Base-by-base conservation (phyloP, 164 flowering plant species). In the Chimonanthus salicifolius region DNA sequence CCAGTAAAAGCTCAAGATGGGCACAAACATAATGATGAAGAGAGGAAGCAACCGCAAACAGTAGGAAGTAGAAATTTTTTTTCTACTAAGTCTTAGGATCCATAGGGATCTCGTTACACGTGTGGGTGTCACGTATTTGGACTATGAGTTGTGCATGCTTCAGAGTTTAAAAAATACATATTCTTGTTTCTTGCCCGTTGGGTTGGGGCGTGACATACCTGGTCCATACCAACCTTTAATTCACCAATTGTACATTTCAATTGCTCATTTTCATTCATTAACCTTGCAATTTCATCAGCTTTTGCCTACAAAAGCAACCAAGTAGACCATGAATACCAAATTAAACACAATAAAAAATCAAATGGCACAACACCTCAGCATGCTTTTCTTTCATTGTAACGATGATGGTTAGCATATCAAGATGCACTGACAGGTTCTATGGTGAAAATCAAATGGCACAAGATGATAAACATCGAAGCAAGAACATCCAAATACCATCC, bases 191-290 rank as follows among this genome's bases (percentile, higher is more conserved):
- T 20, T 20, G 21, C 21, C 21, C 21, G 21, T 20, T 20, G 21
- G 21, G 21, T 20, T 0, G 21, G 21, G 21, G 21, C 21, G 21
- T 20, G 21, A 20, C 21, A 20, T 20, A 20, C 21, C 15, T 13
- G 58, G 50, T 71, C 47, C 77, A 77, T 66, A 76, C 81, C 79
- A 73, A 94, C 98, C 93, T 87, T 90, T 78, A 90, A 73, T 73
- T 90, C 93, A 74, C 91, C 94, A 77, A 87, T 84, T 5, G 81
- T 79, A 71, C 80, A 70, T 85, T 92, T 92, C 51, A 94, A 82
- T 62, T 86, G 92, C 83, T 94, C 98, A 84, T 94, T 96, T 82
- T 94, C 99, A 84, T 87, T 89, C 98, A 94, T 89, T 80, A 94
- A 62, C 80, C 84, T 92, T 51, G 94, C 94, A 80, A 96, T 90